A percentile compares a stretch with the other conserved stretches of the same genome.
Conservation (phyloP, 768 basidiomycete genomes). For the Sistotremastrum niveocremeum region DNA sequence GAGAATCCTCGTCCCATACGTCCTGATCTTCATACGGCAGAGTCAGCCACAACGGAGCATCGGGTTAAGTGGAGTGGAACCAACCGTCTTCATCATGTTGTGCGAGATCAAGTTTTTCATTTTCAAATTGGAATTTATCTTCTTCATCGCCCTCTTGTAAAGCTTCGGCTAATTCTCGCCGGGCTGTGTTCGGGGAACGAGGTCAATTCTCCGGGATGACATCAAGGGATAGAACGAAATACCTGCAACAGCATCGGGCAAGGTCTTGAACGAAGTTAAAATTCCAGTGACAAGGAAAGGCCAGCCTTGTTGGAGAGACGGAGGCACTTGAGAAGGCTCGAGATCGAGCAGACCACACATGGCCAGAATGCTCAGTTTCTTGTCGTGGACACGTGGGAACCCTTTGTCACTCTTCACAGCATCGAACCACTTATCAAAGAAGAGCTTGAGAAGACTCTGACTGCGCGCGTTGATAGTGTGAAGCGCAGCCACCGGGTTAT, state of each 20-base stretch:
- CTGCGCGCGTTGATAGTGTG: conserved; percentile 54
- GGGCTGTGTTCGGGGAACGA: conserved; percentile 22
- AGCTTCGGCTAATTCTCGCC: conserved; percentile 46
- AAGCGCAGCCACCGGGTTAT: conserved; percentile 69
- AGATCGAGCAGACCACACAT: conserved; percentile 68
- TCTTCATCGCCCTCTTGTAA: conserved; percentile 29
- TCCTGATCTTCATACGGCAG: conserved; percentile 28
- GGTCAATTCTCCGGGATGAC: neutral
- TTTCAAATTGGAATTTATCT: conserved; percentile 15
- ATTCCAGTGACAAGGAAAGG: conserved; percentile 56
- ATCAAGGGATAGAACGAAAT: conserved; percentile 7
- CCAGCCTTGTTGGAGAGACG: conserved; percentile 56
- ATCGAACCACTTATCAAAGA: conserved; percentile 79
- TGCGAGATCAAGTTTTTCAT: conserved; percentile 26
- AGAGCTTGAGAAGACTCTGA: conserved; percentile 49
- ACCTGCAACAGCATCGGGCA: conserved; percentile 70
- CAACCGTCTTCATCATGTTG: conserved; percentile 55
- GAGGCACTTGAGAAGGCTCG: conserved; percentile 41
- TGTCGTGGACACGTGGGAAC: conserved; percentile 81
- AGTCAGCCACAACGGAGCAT: neutral
- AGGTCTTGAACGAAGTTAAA: conserved; percentile 60
- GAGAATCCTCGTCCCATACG: conserved; percentile 84
- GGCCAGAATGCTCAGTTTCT: conserved; percentile 68
- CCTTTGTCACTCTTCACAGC: conserved; percentile 40
- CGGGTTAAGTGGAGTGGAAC: conserved; percentile 2